phyloP scores from a whole-genome alignment of 75 land plant genomes.

The Pinus albicaulis region DNA sequence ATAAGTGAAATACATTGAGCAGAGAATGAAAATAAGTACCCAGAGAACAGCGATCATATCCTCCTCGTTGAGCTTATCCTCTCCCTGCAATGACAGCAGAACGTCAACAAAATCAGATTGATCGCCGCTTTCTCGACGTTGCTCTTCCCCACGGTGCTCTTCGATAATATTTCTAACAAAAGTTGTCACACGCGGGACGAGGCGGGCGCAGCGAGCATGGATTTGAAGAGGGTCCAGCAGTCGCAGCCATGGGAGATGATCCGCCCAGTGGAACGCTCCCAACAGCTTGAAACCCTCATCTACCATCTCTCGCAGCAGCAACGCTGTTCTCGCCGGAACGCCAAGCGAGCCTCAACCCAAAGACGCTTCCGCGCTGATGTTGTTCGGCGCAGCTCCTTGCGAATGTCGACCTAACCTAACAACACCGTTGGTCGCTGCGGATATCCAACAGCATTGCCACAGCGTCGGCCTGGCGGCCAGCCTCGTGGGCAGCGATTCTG shows the following conservation, averaged over 20 bases:
- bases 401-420: constrained; percentile 26
- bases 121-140: neutral
- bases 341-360: no score
- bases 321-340: no score
- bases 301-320: neutral
- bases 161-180: constrained; percentile 43
- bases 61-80: constrained; percentile 31
- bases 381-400: constrained; percentile 59
- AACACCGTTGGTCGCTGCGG: constrained; percentile 12
- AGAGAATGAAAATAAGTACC: constrained; percentile 14
- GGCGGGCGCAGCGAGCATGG: constrained; percentile 26
- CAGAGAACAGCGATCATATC: constrained; percentile 55
- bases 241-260: constrained; percentile 43
- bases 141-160: constrained; percentile 16
- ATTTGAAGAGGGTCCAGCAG: constrained; percentile 26
- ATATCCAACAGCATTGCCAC: constrained; percentile 34
- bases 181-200: constrained; percentile 35
- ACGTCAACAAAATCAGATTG: no score
- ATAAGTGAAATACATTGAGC: neutral
- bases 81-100: no score
- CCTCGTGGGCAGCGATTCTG: constrained; percentile 51
- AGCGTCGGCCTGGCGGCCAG: constrained; percentile 31
- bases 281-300: constrained; percentile 72
- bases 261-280: constrained; percentile 71
- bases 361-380: constrained; percentile 60